Percentiles rank a stretch among this genome's conserved stretches.
Conservation (phyloP, 306 rosid species). For the Ziziphus jujuba region DNA sequence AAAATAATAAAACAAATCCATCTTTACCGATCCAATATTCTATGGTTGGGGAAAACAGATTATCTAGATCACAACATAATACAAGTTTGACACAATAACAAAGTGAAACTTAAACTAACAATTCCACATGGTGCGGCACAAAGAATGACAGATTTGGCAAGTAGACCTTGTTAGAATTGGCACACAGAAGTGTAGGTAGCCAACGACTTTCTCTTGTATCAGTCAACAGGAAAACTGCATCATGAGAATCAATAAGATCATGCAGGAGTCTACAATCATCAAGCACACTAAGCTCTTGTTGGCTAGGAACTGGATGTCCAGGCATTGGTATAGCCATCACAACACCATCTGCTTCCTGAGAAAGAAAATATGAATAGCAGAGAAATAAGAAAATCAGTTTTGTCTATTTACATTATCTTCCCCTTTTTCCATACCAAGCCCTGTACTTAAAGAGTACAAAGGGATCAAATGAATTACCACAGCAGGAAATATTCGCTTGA, state of each 20-base stretch:
- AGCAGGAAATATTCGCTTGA: constrained; percentile 80
- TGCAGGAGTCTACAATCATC: constrained; percentile 67
- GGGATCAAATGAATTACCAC: constrained; percentile 58
- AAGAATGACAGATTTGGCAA: constrained; percentile 9
- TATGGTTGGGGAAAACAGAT: constrained; percentile 8
- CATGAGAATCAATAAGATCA: constrained; percentile 78
- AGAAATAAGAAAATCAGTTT: constrained; percentile 10
- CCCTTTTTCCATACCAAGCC: background rate
- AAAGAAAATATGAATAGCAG: constrained; percentile 12
- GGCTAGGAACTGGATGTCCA: constrained; percentile 80
- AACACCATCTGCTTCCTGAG: constrained; percentile 89
- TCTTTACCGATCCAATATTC: constrained; percentile 2
- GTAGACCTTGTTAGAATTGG: constrained; percentile 78
- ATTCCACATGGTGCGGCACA: constrained; percentile 1
- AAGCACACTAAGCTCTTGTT: constrained; percentile 61
- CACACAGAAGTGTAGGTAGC: constrained; percentile 95
- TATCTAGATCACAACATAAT: constrained; percentile 24
- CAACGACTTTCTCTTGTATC: constrained; percentile 99
- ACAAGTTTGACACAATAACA: constrained; percentile 11
- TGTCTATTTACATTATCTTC: background rate
- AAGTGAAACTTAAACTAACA: background rate
- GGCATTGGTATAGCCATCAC: constrained; percentile 98
- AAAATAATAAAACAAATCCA: background rate
- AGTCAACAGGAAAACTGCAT: constrained; percentile 84
- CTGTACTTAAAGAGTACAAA: constrained; percentile 8